Evolutionary conservation across 768 basidiomycete genomes (phyloP).

Genomic region (Rhizopogon rudus): DNA sequence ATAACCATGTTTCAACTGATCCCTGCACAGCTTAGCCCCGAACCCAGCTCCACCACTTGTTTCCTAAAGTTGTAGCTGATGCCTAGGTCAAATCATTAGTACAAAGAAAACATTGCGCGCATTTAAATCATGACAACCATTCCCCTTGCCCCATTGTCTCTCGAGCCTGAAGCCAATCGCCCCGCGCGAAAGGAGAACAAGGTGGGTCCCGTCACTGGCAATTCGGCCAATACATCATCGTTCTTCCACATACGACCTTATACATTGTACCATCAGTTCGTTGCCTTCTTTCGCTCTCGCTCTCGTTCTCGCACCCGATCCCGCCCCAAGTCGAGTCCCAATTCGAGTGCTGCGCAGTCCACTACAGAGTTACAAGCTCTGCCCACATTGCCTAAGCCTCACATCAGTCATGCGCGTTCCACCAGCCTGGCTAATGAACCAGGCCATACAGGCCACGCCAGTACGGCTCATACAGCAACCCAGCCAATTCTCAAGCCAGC

Average conservation of each 20-base stretch:
- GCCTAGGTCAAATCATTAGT: background rate
- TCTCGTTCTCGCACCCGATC: conserved; percentile 42
- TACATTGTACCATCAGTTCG: conserved; percentile 38
- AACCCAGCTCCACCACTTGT: conserved; percentile 2
- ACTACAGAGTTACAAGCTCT: conserved; percentile 10
- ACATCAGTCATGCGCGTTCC: conserved; percentile 12
- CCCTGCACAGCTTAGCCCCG: background rate
- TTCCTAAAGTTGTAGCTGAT: conserved; percentile 1
- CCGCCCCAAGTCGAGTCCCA: conserved; percentile 2
- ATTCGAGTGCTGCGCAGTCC: conserved; percentile 3
- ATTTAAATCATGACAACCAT: conserved; percentile 7
- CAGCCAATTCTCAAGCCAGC: conserved; percentile 30
- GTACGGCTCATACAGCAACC: conserved; percentile 11
- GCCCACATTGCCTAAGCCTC: conserved; percentile 7
- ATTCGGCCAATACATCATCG: background rate
- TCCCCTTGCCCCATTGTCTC: background rate
- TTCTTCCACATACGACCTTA: conserved; percentile 1
- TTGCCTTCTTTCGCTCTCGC: conserved; percentile 60
- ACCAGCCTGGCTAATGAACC: conserved; percentile 5
- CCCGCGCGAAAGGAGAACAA: conserved; percentile 37
- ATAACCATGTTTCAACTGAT: conserved; percentile 1
- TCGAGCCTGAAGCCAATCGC: conserved; percentile 1
- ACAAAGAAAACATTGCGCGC: conserved; percentile 6
- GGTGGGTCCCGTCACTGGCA: conserved; percentile 22
- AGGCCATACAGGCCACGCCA: conserved; percentile 2